Evolutionary conservation across 352 stramenopile species (phyloP), one percentile per base, ranked within the genome.

Genomic region (Blastocystis sp.): DNA sequence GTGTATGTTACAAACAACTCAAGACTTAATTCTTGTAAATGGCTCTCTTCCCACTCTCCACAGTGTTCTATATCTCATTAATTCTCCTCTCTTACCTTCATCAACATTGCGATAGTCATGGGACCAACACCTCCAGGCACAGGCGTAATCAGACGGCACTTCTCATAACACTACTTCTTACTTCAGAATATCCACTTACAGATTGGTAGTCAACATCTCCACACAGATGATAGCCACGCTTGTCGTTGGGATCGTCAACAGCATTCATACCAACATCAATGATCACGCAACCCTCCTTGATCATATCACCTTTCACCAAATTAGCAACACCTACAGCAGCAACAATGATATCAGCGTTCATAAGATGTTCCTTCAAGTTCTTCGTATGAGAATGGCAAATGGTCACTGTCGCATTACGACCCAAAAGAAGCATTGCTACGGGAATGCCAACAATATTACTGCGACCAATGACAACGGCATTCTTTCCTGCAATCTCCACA

Each of bases 251-350:
- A 63, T 91, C 91, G 85, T 95, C 92, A 1, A 98, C 93, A 86
- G 94, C 96, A 88, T 99, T 99, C 89, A 98, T 99, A 7, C 97
- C 97, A 19, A 99, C 96, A 90, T 99, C 96, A 88, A 99, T 95
- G 6, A 99, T 96, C 4, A 96, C 93, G 14, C 52, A 69, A 39
- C 71, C 71, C 57, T 83, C 92, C 89, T 99, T 99, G 46, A 99
- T 89, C 96, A 96, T 99, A 52, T 93, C 91, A 16, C 91, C 93
- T 29, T 93, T 94, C 16, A 99, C 93, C 61, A 98, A 91, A 61
- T 98, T 93, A 0, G 96, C 93, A 78, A 94, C 90, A 46, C 97
- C 96, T 67, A 97, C 96, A 3, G 96, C 96, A 0, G 94, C 96
- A 19, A 99, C 90, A 4, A 99, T 92, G 71, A 99, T 95, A 90